Evolutionary conservation across 139 green algal genomes (phyloP).

Genomic region (Asterochloris sp.): DNA sequence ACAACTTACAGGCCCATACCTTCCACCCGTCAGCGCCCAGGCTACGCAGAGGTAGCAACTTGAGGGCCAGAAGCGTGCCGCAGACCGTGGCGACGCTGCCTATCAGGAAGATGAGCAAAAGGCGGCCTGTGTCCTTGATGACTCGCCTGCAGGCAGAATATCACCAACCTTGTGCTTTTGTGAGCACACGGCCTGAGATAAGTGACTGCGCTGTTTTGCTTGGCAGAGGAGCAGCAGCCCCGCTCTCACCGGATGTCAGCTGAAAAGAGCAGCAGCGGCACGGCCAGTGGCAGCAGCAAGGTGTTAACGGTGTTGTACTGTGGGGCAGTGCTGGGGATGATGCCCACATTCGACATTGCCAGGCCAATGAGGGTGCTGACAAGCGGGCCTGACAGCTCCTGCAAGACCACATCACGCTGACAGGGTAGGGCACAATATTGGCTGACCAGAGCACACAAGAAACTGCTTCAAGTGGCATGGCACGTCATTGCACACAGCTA

Average conservation of each 20-base stretch:
- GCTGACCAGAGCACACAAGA: too few species aligned
- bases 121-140: slow-evolving; percentile 63
- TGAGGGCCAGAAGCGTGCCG: slow-evolving; percentile 60
- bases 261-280: slow-evolving; percentile 86
- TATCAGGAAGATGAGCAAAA: slow-evolving; percentile 74
- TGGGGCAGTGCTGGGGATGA: slow-evolving; percentile 40
- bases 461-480: too few species aligned
- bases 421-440: too few species aligned
- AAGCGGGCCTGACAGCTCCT: slow-evolving; percentile 38
- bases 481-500: too few species aligned
- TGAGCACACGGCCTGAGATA: background rate
- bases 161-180: too few species aligned
- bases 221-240: background rate
- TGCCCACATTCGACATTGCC: slow-evolving; percentile 60
- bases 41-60: slow-evolving; percentile 54
- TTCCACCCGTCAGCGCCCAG: slow-evolving; percentile 74
- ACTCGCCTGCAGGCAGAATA: slow-evolving; percentile 37
- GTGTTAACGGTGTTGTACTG: slow-evolving; percentile 68
- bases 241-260: slow-evolving; percentile 65
- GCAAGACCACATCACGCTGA: too few species aligned
- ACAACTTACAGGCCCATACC: background rate
- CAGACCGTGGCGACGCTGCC: slow-evolving; percentile 60
- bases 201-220: background rate
- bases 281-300: slow-evolving; percentile 83
- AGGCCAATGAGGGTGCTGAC: slow-evolving; percentile 75